phyloP scores from a whole-genome alignment of 148 eudicot genomes.

The Silene uniflora region DNA sequence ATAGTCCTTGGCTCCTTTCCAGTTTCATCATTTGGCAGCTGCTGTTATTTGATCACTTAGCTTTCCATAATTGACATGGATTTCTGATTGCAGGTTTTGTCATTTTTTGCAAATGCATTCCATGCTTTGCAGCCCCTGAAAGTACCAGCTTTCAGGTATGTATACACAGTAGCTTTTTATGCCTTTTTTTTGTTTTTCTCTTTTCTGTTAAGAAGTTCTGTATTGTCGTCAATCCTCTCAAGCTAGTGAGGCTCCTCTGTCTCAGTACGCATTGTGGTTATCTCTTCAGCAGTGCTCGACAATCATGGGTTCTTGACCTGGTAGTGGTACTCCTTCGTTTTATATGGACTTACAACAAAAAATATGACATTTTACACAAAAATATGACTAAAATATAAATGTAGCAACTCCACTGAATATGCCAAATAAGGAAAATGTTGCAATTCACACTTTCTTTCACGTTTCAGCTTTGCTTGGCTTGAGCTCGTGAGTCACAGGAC shows the following conservation, averaged over 20 bases:
- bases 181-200: background rate
- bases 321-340: no score
- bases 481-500: constrained; percentile 92
- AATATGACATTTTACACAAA: no score
- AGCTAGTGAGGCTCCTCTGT: background rate
- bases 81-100: constrained; percentile 54
- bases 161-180: background rate
- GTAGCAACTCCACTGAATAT: no score
- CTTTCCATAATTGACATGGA: constrained; percentile 11
- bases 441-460: background rate
- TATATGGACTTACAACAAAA: no score
- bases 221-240: background rate
- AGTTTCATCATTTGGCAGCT: background rate
- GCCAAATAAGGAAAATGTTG: no score
- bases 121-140: constrained; percentile 87
- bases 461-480: constrained; percentile 93
- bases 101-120: constrained; percentile 88
- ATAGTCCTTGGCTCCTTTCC: background rate
- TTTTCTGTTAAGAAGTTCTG: background rate
- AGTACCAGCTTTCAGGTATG: constrained; percentile 91
- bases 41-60: background rate
- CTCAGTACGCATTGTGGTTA: background rate
- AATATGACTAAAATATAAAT: no score
- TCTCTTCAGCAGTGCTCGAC: background rate
- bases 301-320: background rate